phyloP scores from a whole-genome alignment of 371 early-diverging fungal species.

The Quaeritorhiza haematococci region DNA sequence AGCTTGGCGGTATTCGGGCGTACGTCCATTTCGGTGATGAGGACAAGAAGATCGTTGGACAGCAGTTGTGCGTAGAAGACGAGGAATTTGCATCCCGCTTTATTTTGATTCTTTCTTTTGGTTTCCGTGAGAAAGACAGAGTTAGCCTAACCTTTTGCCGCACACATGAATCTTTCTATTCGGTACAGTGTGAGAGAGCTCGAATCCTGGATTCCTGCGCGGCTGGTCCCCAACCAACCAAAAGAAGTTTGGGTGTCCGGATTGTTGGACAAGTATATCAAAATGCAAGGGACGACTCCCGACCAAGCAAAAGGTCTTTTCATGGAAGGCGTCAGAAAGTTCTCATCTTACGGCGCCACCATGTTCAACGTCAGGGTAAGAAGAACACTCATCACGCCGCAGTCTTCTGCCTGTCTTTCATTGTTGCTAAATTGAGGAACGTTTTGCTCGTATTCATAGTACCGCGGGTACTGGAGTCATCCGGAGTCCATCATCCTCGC shows the following conservation, averaged over 20 bases:
- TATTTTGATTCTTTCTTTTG: background rate
- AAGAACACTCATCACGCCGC: background rate
- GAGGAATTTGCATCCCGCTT: background rate
- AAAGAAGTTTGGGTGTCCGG: constrained; percentile 25
- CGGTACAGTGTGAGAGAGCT: constrained; percentile 16
- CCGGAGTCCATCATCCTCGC: constrained; percentile 30
- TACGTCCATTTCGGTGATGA: constrained; percentile 35
- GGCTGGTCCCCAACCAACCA: constrained; percentile 23
- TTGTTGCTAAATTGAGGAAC: background rate
- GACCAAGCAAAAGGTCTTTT: constrained; percentile 30
- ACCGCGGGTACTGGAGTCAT: constrained; percentile 34
- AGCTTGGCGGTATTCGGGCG: constrained; percentile 34
- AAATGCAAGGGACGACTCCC: constrained; percentile 20
- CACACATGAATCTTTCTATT: background rate
- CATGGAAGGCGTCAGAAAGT: constrained; percentile 24
- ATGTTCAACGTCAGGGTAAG: constrained; percentile 30
- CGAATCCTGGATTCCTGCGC: constrained; percentile 27
- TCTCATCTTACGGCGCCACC: constrained; percentile 32
- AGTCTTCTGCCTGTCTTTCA: background rate
- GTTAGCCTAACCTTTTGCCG: background rate
- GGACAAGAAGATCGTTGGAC: constrained; percentile 10
- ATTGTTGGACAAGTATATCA: constrained; percentile 31
- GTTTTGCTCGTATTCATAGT: constrained; percentile 6
- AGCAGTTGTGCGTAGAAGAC: constrained; percentile 19
- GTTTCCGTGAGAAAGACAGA: background rate